Percentiles rank a stretch among this genome's conserved stretches.
Evolutionary conservation across 2,329 filamentous ascomycete species (phyloP).

Genomic region (Fusarium citri): DNA sequence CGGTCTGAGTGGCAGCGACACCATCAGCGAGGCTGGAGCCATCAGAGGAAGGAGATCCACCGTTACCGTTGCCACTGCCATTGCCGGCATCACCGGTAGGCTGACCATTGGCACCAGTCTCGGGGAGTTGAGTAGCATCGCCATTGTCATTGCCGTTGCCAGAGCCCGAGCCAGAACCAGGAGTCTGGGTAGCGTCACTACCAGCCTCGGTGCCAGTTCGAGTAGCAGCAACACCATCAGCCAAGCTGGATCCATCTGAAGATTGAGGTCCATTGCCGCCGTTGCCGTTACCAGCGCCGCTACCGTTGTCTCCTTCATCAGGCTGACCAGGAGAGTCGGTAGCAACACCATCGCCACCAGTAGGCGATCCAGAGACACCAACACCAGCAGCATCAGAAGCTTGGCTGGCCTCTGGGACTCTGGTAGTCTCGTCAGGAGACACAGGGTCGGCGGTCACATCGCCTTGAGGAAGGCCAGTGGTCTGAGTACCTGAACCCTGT

Average conservation of each 20-base stretch:
- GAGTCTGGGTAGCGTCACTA: neutral
- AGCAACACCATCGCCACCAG: neutral
- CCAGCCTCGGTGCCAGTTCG: rapidly evolving
- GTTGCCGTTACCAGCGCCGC: neutral
- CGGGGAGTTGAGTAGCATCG: neutral
- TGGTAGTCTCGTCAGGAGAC: neutral
- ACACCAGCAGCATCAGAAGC: neutral
- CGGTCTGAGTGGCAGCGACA: neutral
- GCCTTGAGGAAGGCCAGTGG: neutral
- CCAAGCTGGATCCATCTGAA: neutral
- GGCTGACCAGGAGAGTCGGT: neutral
- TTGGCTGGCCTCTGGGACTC: neutral
- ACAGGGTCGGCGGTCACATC: neutral
- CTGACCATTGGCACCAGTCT: neutral
- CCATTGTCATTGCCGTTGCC: neutral
- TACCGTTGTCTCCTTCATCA: neutral
- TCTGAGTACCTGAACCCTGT: neutral
- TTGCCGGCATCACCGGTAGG: neutral
- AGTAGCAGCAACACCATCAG: neutral
- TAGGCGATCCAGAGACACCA: neutral
- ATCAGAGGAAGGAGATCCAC: neutral
- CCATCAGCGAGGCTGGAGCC: neutral
- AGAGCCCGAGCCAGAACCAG: neutral
- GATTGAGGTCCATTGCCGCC: rapidly evolving
- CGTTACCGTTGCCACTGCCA: neutral